Conservation (phyloP, 169 alveolate species). For the Miamiensis avidus region DNA sequence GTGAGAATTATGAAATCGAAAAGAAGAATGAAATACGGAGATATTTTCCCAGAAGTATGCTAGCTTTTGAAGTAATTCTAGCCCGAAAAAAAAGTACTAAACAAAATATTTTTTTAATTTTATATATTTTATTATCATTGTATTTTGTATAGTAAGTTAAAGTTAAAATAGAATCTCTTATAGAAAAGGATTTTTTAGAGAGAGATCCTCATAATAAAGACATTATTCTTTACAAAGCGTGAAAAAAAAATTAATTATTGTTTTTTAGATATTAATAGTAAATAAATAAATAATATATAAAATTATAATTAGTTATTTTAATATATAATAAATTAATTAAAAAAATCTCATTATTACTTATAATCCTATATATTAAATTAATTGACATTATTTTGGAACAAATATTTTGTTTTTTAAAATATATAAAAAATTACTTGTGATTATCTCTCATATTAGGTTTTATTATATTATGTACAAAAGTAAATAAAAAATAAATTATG, state of each 20-base stretch:
- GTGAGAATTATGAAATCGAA: conserved; percentile 63
- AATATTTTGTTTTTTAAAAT: too few relatives aligned
- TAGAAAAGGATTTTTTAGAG: conserved; percentile 54
- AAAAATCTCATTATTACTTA: too few relatives aligned
- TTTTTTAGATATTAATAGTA: background rate
- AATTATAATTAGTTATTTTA: too few relatives aligned
- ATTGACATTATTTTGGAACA: too few relatives aligned
- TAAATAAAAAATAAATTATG: too few relatives aligned
- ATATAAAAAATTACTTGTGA: too few relatives aligned
- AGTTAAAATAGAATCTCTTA: conserved; percentile 48
- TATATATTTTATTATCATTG: too few relatives aligned
- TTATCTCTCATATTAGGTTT: too few relatives aligned
- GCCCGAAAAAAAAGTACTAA: conserved; percentile 10
- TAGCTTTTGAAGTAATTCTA: conserved; percentile 34
- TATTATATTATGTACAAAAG: too few relatives aligned
- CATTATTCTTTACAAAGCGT: conserved; percentile 44
- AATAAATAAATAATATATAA: too few relatives aligned
- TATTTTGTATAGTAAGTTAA: conserved; percentile 12
- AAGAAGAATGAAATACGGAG: conserved; percentile 24
- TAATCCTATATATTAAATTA: too few relatives aligned
- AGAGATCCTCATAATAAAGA: conserved; percentile 47
- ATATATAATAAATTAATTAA: too few relatives aligned
- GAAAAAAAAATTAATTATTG: conserved; percentile 8
- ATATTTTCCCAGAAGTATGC: conserved; percentile 42
- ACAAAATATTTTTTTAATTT: background rate